Percentiles rank a stretch among this genome's conserved stretches.
Evolutionary conservation across 73 alveolate genomes (phyloP).

Genomic region (Paramecium sexaurelia): DNA sequence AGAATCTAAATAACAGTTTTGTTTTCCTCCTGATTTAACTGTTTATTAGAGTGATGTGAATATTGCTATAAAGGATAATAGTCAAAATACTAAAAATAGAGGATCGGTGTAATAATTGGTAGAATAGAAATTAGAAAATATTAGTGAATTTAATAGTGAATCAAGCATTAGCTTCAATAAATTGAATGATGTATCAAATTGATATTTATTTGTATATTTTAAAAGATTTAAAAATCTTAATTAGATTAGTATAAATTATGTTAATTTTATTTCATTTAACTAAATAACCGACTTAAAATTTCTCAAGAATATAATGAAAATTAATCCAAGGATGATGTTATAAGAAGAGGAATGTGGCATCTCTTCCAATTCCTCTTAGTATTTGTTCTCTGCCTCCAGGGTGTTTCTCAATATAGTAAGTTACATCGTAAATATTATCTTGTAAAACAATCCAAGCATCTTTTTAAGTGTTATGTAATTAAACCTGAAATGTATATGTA

Average conservation of each 20-base stretch:
- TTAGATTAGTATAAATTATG: neutral
- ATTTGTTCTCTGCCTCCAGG: slow-evolving; percentile 93
- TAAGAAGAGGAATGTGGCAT: slow-evolving; percentile 82
- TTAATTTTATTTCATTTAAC: neutral
- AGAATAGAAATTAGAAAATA: neutral
- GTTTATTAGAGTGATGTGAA: slow-evolving; percentile 36
- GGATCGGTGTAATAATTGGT: slow-evolving; percentile 11
- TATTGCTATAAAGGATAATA: neutral
- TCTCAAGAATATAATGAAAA: slow-evolving; percentile 74
- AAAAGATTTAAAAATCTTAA: neutral
- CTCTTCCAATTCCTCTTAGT: slow-evolving; percentile 87
- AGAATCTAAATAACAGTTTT: slow-evolving; percentile 1
- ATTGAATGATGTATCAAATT: neutral
- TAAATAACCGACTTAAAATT: slow-evolving; percentile 77
- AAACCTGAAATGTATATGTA: slow-evolving; percentile 70
- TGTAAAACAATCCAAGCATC: slow-evolving; percentile 86
- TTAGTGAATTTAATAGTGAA: neutral
- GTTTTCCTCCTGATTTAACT: neutral
- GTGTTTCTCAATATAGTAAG: slow-evolving; percentile 82
- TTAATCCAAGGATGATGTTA: slow-evolving; percentile 93
- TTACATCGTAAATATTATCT: slow-evolving; percentile 87
- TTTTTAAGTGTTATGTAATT: slow-evolving; percentile 74
- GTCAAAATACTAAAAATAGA: neutral
- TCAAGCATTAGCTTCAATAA: neutral
- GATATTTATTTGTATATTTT: neutral